These are phyloP conservation scores for Linnemannia elongata DNA, from an alignment of 192 early-diverging fungal species.

Conservation along the genomic window DNA sequence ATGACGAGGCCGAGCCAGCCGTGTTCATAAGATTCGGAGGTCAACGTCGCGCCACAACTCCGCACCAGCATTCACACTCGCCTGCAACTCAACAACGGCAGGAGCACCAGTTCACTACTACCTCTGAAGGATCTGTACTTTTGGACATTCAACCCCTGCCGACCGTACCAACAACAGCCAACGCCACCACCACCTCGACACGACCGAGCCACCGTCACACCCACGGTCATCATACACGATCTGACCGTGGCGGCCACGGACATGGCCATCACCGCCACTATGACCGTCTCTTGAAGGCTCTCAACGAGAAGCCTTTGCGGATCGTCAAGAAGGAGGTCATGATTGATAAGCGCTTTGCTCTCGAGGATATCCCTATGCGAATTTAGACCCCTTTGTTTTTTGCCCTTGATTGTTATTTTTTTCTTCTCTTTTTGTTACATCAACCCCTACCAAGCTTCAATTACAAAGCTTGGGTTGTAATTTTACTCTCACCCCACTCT, in stretches of 20 bases:
- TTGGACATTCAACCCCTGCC: conserved; percentile 21
- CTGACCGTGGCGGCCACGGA: background rate
- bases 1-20: conserved; percentile 26
- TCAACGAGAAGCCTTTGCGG: conserved; percentile 23
- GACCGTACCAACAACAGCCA: background rate
- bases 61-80: background rate
- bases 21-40: conserved; percentile 23
- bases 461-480: background rate
- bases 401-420: background rate
- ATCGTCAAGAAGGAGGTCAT: conserved; percentile 41
- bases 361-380: conserved; percentile 43
- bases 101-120: background rate
- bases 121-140: background rate
- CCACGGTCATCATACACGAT: conserved; percentile 1
- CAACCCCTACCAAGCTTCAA: background rate
- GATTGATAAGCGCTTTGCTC: conserved; percentile 35
- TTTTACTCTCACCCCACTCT: background rate
- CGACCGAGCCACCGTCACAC: background rate
- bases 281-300: background rate
- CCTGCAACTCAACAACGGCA: background rate
- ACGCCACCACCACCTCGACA: background rate
- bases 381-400: conserved; percentile 19
- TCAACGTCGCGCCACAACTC: background rate
- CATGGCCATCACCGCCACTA: background rate
- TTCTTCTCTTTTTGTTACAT: background rate